Evolutionary conservation across 768 basidiomycete genomes (phyloP).

Genomic region (Scleroderma citrinum): DNA sequence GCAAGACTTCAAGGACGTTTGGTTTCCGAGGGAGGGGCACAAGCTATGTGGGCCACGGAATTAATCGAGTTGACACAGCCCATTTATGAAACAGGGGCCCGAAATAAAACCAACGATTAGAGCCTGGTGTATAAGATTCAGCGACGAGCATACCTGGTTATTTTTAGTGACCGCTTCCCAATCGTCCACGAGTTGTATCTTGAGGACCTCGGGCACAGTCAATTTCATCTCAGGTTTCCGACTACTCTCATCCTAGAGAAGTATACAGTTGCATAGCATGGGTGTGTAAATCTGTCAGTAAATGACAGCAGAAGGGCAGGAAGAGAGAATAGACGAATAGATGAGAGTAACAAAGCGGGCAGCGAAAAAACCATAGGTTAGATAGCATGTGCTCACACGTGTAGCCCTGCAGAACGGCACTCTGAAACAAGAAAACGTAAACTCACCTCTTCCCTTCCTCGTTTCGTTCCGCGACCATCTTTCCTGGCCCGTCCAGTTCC

Average conservation of each 20-base stretch:
- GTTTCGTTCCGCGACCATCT: conserved; percentile 64
- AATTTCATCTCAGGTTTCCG: conserved; percentile 89
- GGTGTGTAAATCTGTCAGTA: not conserved
- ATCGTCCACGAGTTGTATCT: conserved; percentile 87
- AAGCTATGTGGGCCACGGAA: conserved; percentile 44
- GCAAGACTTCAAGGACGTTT: conserved; percentile 68
- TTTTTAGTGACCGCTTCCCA: conserved; percentile 98
- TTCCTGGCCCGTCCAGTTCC: conserved; percentile 36
- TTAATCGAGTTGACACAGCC: not conserved
- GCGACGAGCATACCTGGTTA: conserved; percentile 62
- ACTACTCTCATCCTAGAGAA: conserved; percentile 60
- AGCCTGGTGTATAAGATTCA: not conserved
- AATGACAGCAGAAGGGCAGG: not conserved
- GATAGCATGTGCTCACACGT: no score
- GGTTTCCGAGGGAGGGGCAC: conserved; percentile 79
- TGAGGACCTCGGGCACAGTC: conserved; percentile 83
- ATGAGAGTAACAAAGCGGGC: not conserved
- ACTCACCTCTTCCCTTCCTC: conserved; percentile 68
- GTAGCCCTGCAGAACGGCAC: not conserved
- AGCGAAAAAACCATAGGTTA: not conserved
- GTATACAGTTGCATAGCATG: not conserved
- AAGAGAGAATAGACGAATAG: not conserved
- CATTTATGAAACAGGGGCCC: not conserved
- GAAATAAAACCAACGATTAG: not conserved
- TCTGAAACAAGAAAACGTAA: not conserved